Evolutionary conservation across 1,284 basidiomycete genomes (phyloP).

Genomic region (Ceratobasidium sp.): DNA sequence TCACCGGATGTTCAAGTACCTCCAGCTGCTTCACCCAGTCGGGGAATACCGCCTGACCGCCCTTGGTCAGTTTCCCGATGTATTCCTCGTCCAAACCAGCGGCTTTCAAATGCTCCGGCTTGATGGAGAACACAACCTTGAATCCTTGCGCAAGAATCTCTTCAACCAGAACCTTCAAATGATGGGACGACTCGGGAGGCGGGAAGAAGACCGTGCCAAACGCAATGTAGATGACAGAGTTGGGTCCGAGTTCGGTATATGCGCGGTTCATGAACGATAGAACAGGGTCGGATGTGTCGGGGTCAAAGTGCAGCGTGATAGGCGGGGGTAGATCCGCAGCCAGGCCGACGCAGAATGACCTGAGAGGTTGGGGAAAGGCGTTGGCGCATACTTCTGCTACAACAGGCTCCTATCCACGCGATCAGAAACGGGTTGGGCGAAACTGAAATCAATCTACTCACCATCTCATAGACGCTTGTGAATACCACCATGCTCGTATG

Average conservation of each 20-base stretch:
- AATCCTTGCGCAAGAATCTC: slow-evolving; percentile 10
- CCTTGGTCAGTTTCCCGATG: neutral
- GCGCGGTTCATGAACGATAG: slow-evolving; percentile 37
- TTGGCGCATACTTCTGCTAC: neutral
- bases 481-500: neutral
- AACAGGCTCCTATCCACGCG: slow-evolving; percentile 9
- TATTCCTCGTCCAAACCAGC: slow-evolving; percentile 2
- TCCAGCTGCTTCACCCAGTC: slow-evolving; percentile 36
- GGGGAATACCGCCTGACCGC: slow-evolving; percentile 34
- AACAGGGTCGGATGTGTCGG: neutral
- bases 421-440: neutral
- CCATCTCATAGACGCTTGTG: slow-evolving; percentile 24
- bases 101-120: neutral
- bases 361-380: neutral
- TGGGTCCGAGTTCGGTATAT: slow-evolving; percentile 19
- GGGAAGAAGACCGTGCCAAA: slow-evolving; percentile 43
- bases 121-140: slow-evolving; percentile 8
- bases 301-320: neutral
- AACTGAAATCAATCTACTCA: neutral
- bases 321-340: slow-evolving; percentile 1
- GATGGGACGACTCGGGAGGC: neutral
- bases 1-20: slow-evolving; percentile 41
- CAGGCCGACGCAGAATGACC: slow-evolving; percentile 14
- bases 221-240: slow-evolving; percentile 39
- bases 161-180: slow-evolving; percentile 21